Evolutionary conservation across 2,329 filamentous ascomycete genomes (phyloP).

Genomic region (Aschersonia sp.): DNA sequence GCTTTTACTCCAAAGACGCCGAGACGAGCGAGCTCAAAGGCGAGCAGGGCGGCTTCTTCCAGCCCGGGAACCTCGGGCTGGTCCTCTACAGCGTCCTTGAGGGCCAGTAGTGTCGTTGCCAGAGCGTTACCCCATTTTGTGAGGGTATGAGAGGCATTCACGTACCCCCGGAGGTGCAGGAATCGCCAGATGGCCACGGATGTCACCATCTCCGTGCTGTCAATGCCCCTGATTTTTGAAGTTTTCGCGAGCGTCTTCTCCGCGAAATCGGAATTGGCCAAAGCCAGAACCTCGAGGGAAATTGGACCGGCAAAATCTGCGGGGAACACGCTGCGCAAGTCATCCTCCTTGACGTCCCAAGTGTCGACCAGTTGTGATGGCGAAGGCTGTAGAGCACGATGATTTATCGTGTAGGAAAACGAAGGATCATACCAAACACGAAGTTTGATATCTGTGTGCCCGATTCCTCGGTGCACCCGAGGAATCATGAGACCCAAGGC

Average conservation of each 20-base stretch:
- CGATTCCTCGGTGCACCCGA: conserved; percentile 69
- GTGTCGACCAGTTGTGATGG: conserved; percentile 32
- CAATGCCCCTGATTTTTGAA: conserved; percentile 44
- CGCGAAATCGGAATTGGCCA: conserved; percentile 56
- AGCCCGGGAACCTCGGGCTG: conserved; percentile 31
- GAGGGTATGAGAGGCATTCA: conserved; percentile 63
- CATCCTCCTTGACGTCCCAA: conserved; percentile 60
- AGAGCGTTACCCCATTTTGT: conserved; percentile 76
- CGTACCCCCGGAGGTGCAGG: conserved; percentile 75
- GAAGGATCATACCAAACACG: conserved; percentile 72
- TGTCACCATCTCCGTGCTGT: conserved; percentile 48
- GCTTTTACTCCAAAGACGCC: conserved; percentile 62
- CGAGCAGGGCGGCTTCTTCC: conserved; percentile 68
- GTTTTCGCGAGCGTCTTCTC: conserved; percentile 50
- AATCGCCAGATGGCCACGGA: conserved; percentile 77
- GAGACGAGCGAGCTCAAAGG: conserved; percentile 71
- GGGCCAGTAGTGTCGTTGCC: conserved; percentile 48
- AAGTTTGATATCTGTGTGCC: conserved; percentile 62
- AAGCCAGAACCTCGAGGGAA: conserved; percentile 48
- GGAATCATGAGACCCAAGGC: conserved; percentile 66
- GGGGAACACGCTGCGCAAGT: conserved; percentile 33
- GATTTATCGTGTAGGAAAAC: conserved; percentile 53
- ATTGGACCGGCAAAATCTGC: conserved; percentile 24
- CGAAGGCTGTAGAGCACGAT: conserved; percentile 31
- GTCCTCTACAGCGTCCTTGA: conserved; percentile 38